Evolutionary conservation across 2,329 filamentous ascomycete genomes (phyloP), one percentile per base, ranked within the genome.

Genomic region (Talaromyces sp.): DNA sequence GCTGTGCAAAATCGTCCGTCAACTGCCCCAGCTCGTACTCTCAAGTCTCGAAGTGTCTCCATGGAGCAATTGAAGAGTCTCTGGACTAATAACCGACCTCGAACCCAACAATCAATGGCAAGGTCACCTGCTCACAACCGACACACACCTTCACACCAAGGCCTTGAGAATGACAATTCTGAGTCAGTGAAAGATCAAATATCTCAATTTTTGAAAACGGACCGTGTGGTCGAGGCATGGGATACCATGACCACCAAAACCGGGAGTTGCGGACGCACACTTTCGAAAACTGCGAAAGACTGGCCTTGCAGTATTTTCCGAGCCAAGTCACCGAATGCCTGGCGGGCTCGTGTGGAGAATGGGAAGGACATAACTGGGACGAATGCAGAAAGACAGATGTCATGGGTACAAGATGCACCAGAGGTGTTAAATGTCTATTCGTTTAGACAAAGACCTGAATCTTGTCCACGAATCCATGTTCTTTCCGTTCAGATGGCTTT

Each of bases 161-260:
- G 24, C 19, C 52, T 16, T 22, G 55, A 52, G 27, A 45, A 51
- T 40, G 54, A 47, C 2, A 35, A 33, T 10, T 46, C 14, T 30
- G 66, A 72, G 8, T 65, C 57, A 4, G 65, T 71, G 63, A 69
- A 66, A 50, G 57, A 64, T 10, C 69, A 72, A 52, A 58, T 72
- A 14, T 58, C 63, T 30, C 66, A 70, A 13, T 69, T 66, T 49
- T 58, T 71, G n/a, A 70, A 66, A 36, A 68, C 67, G 2, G 69
- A 70, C 47, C 64, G 62, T n/a, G 69, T 70, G 14, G 49, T 65
- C 13, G 69, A 72, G 9, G 58, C 64, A 9, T 70, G 67, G 67
- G 68, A 70, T 22, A 62, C 32, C 30, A 56, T 64, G 10, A 52
- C 59, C 19, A 59, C 60, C 17, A 65, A 58, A 29, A 56, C 64